Conservation (phyloP, 208 protist species). For the Wallacemonas collosoma region DNA sequence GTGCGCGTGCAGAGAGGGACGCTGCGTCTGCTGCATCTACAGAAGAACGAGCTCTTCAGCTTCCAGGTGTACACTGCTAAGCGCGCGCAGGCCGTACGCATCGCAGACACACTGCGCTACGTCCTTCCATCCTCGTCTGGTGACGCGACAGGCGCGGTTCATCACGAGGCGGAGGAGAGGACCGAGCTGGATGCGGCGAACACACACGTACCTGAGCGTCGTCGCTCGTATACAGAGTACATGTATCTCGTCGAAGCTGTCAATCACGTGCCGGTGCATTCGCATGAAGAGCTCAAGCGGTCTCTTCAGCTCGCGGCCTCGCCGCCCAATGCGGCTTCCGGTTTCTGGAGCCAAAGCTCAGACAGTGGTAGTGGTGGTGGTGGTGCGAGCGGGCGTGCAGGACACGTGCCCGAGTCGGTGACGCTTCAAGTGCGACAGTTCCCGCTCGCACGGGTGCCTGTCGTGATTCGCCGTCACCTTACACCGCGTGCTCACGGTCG, state of each 20-base stretch:
- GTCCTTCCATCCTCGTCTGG: neutral
- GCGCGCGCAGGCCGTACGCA: conserved; percentile 56
- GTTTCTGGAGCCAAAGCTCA: neutral
- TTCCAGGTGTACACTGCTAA: conserved; percentile 80
- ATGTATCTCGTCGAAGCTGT: conserved; percentile 65
- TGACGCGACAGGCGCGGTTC: neutral
- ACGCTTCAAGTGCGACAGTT: conserved; percentile 68
- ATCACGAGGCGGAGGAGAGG: neutral
- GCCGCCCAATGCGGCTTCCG: conserved; percentile 11
- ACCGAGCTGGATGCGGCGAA: neutral
- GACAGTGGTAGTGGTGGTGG: neutral
- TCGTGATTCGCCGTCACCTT: conserved; percentile 38
- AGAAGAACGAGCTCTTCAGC: conserved; percentile 55
- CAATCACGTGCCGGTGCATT: conserved; percentile 41
- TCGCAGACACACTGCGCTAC: conserved; percentile 55
- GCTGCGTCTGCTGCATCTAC: conserved; percentile 47
- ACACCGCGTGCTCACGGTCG: conserved; percentile 23
- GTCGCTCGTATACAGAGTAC: conserved; percentile 30
- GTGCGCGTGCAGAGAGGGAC: conserved; percentile 64
- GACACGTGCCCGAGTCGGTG: conserved; percentile 40
- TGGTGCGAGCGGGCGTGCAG: neutral
- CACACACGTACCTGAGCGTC: neutral
- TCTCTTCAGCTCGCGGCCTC: conserved; percentile 30
- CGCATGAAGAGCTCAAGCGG: conserved; percentile 24
- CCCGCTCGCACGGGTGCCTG: conserved; percentile 47